phyloP scores from a whole-genome alignment of 1,284 basidiomycete genomes.

The Leccinum pachyderme region DNA sequence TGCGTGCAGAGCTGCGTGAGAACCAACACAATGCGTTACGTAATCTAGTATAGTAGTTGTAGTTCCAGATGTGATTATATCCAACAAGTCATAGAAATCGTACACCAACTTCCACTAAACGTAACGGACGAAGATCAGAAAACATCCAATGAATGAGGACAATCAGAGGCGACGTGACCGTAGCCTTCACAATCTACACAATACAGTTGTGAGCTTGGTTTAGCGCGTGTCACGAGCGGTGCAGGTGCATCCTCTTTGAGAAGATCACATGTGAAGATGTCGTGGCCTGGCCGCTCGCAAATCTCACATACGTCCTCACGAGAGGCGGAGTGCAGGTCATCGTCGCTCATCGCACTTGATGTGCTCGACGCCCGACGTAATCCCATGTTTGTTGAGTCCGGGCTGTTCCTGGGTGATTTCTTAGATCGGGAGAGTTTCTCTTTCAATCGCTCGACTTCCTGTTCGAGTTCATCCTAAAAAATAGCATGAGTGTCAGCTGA shows the following conservation, averaged over 20 bases:
- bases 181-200: constrained; percentile 78
- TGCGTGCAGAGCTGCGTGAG: constrained; percentile 10
- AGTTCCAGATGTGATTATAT: constrained; percentile 5
- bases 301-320: constrained; percentile 69
- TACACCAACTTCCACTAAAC: constrained; percentile 20
- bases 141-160: constrained; percentile 78
- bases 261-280: constrained; percentile 77
- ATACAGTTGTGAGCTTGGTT: constrained; percentile 40
- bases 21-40: constrained; percentile 17
- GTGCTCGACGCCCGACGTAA: constrained; percentile 29
- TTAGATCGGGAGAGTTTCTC: constrained; percentile 60
- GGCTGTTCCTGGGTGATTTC: constrained; percentile 53
- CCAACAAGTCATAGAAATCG: constrained; percentile 7
- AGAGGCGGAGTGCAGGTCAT: constrained; percentile 16
- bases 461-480: constrained; percentile 81
- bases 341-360: constrained; percentile 21
- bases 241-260: constrained; percentile 41
- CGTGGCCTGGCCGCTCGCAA: constrained; percentile 79
- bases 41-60: constrained; percentile 11
- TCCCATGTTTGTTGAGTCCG: constrained; percentile 38
- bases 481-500: constrained; percentile 5
- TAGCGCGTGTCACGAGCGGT: constrained; percentile 7
- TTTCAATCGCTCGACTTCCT: constrained; percentile 75
- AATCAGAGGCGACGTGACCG: constrained; percentile 68
- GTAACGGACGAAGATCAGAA: constrained; percentile 44